These are phyloP conservation scores for Podospora fimiseda DNA, from an alignment of 495 filamentous ascomycete species.

Conservation along the genomic window DNA sequence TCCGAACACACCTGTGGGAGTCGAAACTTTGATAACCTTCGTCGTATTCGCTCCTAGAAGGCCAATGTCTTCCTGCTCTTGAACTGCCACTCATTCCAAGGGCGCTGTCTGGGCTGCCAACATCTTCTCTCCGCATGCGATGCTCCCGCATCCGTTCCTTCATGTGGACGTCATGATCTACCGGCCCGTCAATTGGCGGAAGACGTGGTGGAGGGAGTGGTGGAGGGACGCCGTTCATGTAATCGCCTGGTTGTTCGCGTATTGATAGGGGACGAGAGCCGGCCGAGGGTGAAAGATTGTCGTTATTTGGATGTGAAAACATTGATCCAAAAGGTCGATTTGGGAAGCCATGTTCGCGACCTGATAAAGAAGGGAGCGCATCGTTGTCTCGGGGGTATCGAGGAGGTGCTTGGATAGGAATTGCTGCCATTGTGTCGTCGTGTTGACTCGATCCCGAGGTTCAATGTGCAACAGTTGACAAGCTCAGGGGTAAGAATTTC, in stretches of 20 bases:
- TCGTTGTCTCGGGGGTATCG: constrained; percentile 13
- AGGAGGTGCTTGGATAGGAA: constrained; percentile 21
- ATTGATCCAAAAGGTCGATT: constrained; percentile 13
- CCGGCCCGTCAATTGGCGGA: constrained; percentile 32
- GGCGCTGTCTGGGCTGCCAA: constrained; percentile 19
- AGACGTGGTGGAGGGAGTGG: constrained; percentile 44
- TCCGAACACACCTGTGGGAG: constrained; percentile 32
- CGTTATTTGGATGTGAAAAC: constrained; percentile 15
- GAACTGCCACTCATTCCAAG: constrained; percentile 18
- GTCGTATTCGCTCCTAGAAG: constrained; percentile 27
- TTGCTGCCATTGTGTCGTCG: constrained; percentile 22
- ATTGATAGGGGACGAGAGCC: constrained; percentile 34
- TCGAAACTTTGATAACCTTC: constrained; percentile 50
- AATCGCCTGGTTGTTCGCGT: constrained; percentile 10
- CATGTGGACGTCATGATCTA: constrained; percentile 24
- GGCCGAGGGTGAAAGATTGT: constrained; percentile 25
- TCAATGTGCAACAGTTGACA: too few species aligned
- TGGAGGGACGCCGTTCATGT: constrained; percentile 38
- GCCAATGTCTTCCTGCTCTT: constrained; percentile 22
- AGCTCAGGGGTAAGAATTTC: background rate
- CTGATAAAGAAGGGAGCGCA: constrained; percentile 28
- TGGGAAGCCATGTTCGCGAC: constrained; percentile 13
- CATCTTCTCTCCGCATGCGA: constrained; percentile 15
- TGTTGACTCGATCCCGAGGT: background rate
- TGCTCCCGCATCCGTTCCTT: constrained; percentile 20